Base-by-base conservation (phyloP, 2,329 filamentous ascomycete species). In the Hypomyces rosellus region DNA sequence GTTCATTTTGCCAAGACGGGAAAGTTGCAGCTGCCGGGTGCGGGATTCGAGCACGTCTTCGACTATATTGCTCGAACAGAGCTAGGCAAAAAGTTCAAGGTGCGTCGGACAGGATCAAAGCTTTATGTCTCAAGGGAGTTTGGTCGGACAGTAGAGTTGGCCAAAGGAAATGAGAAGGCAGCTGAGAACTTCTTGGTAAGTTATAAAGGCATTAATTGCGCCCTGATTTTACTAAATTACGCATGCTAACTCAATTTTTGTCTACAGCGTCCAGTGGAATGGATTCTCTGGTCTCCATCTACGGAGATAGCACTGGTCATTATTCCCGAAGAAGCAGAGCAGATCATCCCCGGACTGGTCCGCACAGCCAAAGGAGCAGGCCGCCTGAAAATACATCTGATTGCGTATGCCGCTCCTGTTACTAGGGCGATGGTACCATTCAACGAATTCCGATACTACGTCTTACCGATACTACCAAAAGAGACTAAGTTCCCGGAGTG, bases 251-350 rank as follows among this genome's bases (percentile, higher is more conserved):
- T 12, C 6, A 16, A 15, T 25, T 8, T 5, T 30, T 25, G 22
- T 30, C 25, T 22, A 33, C 54, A 75, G 54, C 68, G 73, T 1
- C 70, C 76, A 0, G 77, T 84, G 0, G 76, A 82, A 22, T 88
- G 81, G 82, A 59, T 88, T 2, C 62, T 87, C 0, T 85, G 76
- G 74, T 78, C 74, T 51, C 56, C 57, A 0, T n/a, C 56, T 0
- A 66, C 67, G 0, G 58, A 77, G 7, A 74, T 69, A 0, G 83
- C 75, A 0, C 54, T 88, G 0, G 61, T 87, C 2, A 59, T 87
- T 2, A 80, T 78, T 25, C 78, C 82, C 0, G 83, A 87, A 55
- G 84, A 88, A 60, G 81, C 75, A 0, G 80, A 87, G 49, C 42
- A 33, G 0, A 55, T 86, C 0, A 69, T 87, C 3, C 70, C 71